Evolutionary conservation across 1,284 basidiomycete genomes (phyloP), one percentile per base, ranked within the genome.

Genomic region (Cryptococcus jaspeensis): DNA sequence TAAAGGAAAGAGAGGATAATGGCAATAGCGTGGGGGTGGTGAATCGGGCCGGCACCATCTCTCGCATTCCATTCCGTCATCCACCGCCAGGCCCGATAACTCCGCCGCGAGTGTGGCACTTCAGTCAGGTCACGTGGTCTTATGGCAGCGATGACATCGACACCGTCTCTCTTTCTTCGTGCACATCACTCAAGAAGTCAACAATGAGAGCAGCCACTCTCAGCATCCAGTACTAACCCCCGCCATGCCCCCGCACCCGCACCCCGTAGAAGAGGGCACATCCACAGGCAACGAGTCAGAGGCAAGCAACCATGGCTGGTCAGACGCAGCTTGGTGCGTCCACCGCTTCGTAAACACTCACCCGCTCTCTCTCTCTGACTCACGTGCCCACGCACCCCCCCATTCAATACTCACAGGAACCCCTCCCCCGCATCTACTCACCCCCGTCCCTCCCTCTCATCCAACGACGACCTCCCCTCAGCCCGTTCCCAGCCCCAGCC

Each of bases 241-340:
- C 32, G 11, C 12, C 41, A 49, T 50, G 47, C 48, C 50, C 15
- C 22, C 32, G 13, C 25, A 44, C 18, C 46, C 41, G 13, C 28
- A 40, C 55, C 18, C 39, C 32, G 47, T 41, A 7, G 56, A 52
- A 18, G 51, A 52, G 8, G 48, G 52, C 32, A 53, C 38, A 13
- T 42, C 43, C n/a, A 39, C 52, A 20, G 59, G 55, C 37, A 63
- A 64, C 41, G 58, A 63, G 41, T 64, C 63, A n/a, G 66, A 70
- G 35, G 65, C 63, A 3, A 67, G 61, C 42, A 58, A 59, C 18
- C 58, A 63, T 35, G 67, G 59, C 9, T 71, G 67, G 67, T 69
- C 69, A 47, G 66, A 68, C 43, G 54, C 52, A 7, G 64, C 62
- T 48, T 71, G 69, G 69, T 71, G 42, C 44, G 69, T 65, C 22